These are phyloP conservation scores for Hypoxylon perforatum DNA, from an alignment of 495 filamentous ascomycete species.

Conservation along the genomic window DNA sequence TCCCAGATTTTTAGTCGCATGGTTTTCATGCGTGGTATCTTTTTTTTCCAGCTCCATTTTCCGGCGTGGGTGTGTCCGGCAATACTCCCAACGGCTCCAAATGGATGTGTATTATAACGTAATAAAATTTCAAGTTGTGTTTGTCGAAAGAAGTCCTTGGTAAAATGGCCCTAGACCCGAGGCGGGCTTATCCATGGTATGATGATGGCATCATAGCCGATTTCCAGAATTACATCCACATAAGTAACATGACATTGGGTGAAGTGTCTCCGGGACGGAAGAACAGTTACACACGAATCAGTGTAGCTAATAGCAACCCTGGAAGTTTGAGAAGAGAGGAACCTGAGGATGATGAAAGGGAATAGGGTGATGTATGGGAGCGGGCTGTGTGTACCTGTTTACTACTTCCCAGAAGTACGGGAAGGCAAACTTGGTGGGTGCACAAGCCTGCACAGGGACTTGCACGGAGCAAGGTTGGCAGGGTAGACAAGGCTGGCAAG, in stretches of 20 bases:
- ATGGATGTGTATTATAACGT: slow-evolving; percentile 39
- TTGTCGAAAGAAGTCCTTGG: slow-evolving; percentile 31
- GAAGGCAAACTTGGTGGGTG: slow-evolving; percentile 53
- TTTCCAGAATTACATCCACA: slow-evolving; percentile 29
- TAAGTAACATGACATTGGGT: slow-evolving; percentile 35
- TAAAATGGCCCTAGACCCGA: slow-evolving; percentile 13
- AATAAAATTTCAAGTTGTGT: slow-evolving; percentile 35
- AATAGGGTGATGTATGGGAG: slow-evolving; percentile 53
- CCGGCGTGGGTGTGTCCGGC: slow-evolving; percentile 19
- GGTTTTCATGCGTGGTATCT: background rate
- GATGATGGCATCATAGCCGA: slow-evolving; percentile 27
- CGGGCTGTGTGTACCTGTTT: slow-evolving; percentile 52
- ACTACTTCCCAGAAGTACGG: slow-evolving; percentile 59
- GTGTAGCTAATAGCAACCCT: slow-evolving; percentile 60
- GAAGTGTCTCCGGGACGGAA: slow-evolving; percentile 16
- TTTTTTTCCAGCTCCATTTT: slow-evolving; percentile 29
- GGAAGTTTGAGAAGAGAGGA: slow-evolving; percentile 57
- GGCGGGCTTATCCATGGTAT: slow-evolving; percentile 26
- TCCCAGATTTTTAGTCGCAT: slow-evolving; percentile 17
- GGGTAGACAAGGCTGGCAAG: slow-evolving; percentile 41
- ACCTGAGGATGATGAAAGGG: slow-evolving; percentile 63
- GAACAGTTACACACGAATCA: slow-evolving; percentile 27
- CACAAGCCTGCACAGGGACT: slow-evolving; percentile 45
- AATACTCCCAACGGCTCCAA: slow-evolving; percentile 23
- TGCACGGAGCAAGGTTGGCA: slow-evolving; percentile 46